A percentile compares a stretch with the other conserved stretches of the same genome.
Evolutionary conservation across 1,284 basidiomycete genomes (phyloP).

Genomic region (Cryptococcus depauperatus): DNA sequence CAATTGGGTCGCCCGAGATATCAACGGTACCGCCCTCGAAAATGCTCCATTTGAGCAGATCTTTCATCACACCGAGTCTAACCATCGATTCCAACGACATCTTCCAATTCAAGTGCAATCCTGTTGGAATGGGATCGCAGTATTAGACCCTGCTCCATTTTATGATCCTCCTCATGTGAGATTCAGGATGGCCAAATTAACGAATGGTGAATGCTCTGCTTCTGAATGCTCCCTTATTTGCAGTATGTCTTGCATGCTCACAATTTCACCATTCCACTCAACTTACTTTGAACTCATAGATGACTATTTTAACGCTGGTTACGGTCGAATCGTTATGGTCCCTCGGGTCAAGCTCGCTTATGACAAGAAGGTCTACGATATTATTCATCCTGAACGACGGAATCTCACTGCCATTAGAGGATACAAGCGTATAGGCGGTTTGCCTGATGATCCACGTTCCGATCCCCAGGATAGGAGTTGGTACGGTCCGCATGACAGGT

Average conservation of each 20-base stretch:
- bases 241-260: constrained; percentile 59
- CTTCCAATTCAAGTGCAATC: constrained; percentile 89
- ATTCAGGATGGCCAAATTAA: constrained; percentile 79
- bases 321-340: constrained; percentile 91
- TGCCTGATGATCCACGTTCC: constrained; percentile 84
- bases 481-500: constrained; percentile 85
- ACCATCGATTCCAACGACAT: constrained; percentile 75
- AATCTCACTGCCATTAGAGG: constrained; percentile 90
- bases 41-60: constrained; percentile 90
- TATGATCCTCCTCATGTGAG: constrained; percentile 77
- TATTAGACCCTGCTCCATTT: constrained; percentile 86
- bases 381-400: constrained; percentile 76
- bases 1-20: constrained; percentile 94
- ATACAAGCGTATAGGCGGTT: constrained; percentile 77
- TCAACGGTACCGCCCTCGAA: constrained; percentile 92
- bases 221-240: constrained; percentile 90
- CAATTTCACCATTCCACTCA: neutral
- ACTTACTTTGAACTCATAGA: constrained; percentile 16
- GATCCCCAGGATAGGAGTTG: constrained; percentile 90
- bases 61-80: constrained; percentile 71
- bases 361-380: constrained; percentile 85
- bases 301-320: constrained; percentile 82
- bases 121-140: constrained; percentile 93
- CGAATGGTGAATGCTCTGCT: constrained; percentile 80
- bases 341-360: constrained; percentile 91